A percentile compares a stretch with the other conserved stretches of the same genome.
Conservation (phyloP, 2,329 filamentous ascomycete genomes). For the Calonectria pseudoreteaudii region DNA sequence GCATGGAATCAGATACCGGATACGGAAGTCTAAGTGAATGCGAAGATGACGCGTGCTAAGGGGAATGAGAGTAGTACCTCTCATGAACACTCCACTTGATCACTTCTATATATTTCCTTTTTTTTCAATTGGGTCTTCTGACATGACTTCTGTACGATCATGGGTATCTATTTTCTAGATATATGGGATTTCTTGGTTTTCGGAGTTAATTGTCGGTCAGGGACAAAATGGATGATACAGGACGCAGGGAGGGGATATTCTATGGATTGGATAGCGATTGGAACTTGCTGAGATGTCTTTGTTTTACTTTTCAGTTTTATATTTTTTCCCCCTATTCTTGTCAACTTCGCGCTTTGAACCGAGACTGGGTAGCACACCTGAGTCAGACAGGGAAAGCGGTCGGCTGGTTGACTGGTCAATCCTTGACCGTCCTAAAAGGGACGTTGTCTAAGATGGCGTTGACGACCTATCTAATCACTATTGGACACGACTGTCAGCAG, state of each 20-base stretch:
- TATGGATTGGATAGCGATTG: slow-evolving; percentile 27
- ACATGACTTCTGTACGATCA: slow-evolving; percentile 44
- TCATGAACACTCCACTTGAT: slow-evolving; percentile 24
- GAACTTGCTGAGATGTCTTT: slow-evolving; percentile 28
- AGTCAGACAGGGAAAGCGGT: not conserved
- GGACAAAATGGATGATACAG: slow-evolving; percentile 41
- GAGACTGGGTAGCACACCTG: not conserved
- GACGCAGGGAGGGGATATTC: slow-evolving; percentile 30
- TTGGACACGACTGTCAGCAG: slow-evolving; percentile 5
- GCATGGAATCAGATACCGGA: slow-evolving; percentile 70
- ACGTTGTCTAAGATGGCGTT: not conserved
- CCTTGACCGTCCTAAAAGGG: not conserved
- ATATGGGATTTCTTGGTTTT: slow-evolving; percentile 30
- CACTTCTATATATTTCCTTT: slow-evolving; percentile 24
- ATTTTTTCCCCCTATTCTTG: slow-evolving; percentile 8
- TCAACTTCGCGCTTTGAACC: not conserved
- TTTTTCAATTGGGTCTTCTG: slow-evolving; percentile 23
- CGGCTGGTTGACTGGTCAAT: slow-evolving; percentile 4
- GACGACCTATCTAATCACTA: slow-evolving; percentile 16
- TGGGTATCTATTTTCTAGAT: slow-evolving; percentile 42
- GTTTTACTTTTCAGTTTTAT: slow-evolving; percentile 25
- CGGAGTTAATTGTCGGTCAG: slow-evolving; percentile 40
- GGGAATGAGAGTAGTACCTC: slow-evolving; percentile 21
- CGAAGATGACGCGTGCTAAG: slow-evolving; percentile 49
- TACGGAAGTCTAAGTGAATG: slow-evolving; percentile 69